Base-by-base conservation (phyloP, 805 yeast species). In the Wickerhamiella azyma region DNA sequence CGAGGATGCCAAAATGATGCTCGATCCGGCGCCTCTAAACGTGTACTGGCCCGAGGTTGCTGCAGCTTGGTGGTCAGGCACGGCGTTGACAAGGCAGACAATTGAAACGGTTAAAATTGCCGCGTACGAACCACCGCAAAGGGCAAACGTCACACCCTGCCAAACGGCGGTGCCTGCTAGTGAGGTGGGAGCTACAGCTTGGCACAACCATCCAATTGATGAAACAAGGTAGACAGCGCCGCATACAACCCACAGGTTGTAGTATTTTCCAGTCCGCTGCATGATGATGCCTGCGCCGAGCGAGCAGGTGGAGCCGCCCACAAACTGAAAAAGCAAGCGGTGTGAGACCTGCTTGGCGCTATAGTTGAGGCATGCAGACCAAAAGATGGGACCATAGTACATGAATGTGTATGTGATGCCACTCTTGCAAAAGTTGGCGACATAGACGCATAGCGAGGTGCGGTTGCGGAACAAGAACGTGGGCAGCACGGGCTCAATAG, bases 41-140 rank as follows among this genome's bases (percentile, higher is more conserved):
- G 88, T 86, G 60, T 88, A 86, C 57, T 85, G 94, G 48, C 86
- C 82, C 0, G 94, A 83, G 0, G 96, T 86, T 1, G 89, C 80
- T n/a, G 85, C 72, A 1, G 96, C 95, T 60, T 85, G 94, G 56
- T 70, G 74, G 45, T 72, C 70, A 17, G 67, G 61, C 2, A 81
- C 92, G 13, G 45, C 45, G 0, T 92, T 78, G 45, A 85, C 80
- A 62, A 84, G 69, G 0, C 92, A 81, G 35, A 85, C 62, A 41
- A 85, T 64, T 0, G 88, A 77, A 2, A 82, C 74, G 0, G 94
- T 84, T 50, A 84, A 67, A 59, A 77, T 68, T 4, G 74, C 65
- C 0, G 94, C 75, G 53, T 79, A 76, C 0, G 83, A 84, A 32
- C 75, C 65, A 7, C 92, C 85, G 8, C 77, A 73, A 9, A 77